phyloP scores from a whole-genome alignment of 805 yeast species.

The Candida ipomoeae region DNA sequence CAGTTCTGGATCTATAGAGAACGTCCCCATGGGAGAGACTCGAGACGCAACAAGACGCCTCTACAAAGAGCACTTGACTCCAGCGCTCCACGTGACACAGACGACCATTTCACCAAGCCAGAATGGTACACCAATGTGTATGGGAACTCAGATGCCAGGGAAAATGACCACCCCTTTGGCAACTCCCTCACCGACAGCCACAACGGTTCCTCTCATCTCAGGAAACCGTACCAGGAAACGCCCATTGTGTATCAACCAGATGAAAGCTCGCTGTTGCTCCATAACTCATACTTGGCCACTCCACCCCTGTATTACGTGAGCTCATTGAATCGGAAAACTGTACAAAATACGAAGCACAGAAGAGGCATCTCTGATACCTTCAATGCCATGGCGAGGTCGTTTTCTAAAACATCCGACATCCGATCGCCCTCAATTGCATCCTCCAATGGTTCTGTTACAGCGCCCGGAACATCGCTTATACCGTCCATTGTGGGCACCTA shows the following conservation, averaged over 20 bases:
- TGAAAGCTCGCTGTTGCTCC: constrained; percentile 12
- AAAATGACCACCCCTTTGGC: neutral
- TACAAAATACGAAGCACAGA: neutral
- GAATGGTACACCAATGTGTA: constrained; percentile 35
- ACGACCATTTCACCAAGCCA: constrained; percentile 30
- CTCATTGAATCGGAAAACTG: constrained; percentile 10
- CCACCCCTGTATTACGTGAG: constrained; percentile 19
- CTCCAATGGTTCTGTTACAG: constrained; percentile 5
- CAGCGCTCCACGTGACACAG: neutral
- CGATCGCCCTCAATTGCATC: constrained; percentile 12
- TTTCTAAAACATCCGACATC: constrained; percentile 10
- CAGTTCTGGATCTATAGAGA: constrained; percentile 29
- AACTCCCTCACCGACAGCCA: neutral
- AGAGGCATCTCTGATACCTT: constrained; percentile 19
- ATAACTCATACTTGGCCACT: constrained; percentile 9
- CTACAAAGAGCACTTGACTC: neutral
- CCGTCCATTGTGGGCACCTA: constrained; percentile 40
- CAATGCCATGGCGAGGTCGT: constrained; percentile 17
- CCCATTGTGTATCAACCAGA: constrained; percentile 2
- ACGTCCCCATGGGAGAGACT: neutral
- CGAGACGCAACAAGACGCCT: neutral
- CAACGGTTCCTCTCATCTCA: neutral
- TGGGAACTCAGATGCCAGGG: constrained; percentile 1
- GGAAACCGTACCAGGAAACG: neutral
- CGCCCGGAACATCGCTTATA: constrained; percentile 29